Conservation (phyloP, 1,284 basidiomycete genomes). For the Vanrija humicola region DNA sequence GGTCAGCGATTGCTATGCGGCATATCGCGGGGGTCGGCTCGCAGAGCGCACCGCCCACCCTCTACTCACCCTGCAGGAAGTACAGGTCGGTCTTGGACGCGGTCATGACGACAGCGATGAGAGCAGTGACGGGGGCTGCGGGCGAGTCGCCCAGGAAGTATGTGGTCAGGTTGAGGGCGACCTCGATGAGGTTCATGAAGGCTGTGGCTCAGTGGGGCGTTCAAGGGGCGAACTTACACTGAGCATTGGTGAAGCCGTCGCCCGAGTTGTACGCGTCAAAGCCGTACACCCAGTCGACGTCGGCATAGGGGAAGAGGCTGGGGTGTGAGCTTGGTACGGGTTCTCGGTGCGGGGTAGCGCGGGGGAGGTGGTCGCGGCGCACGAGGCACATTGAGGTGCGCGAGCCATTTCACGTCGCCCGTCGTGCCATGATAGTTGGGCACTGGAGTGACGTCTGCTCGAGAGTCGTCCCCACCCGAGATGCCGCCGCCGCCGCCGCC, state of each 20-base stretch:
- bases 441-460: too few relatives aligned
- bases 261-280: conserved; percentile 58
- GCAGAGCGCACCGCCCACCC: too few relatives aligned
- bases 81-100: conserved; percentile 82
- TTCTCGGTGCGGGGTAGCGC: not conserved
- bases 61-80: conserved; percentile 64
- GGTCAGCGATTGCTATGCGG: too few relatives aligned
- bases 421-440: not conserved
- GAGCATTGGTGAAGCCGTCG: conserved; percentile 81
- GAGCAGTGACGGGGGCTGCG: conserved; percentile 62
- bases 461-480: not conserved
- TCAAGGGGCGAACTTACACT: conserved; percentile 55
- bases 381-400: conserved; percentile 1
- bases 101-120: conserved; percentile 69
- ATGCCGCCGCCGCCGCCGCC: not conserved
- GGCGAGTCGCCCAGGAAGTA: conserved; percentile 61
- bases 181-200: conserved; percentile 75
- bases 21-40: too few relatives aligned
- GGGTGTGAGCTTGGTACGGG: not conserved
- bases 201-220: conserved; percentile 52
- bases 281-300: conserved; percentile 72
- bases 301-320: conserved; percentile 31
- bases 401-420: too few relatives aligned
- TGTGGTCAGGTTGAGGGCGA: conserved; percentile 67
- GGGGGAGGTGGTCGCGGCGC: conserved; percentile 7